Percentiles rank a stretch among this genome's conserved stretches.
These are phyloP conservation scores for Ajuga chamaepitys DNA, from an alignment of 257 asterid genomes.

Conservation along the genomic window DNA sequence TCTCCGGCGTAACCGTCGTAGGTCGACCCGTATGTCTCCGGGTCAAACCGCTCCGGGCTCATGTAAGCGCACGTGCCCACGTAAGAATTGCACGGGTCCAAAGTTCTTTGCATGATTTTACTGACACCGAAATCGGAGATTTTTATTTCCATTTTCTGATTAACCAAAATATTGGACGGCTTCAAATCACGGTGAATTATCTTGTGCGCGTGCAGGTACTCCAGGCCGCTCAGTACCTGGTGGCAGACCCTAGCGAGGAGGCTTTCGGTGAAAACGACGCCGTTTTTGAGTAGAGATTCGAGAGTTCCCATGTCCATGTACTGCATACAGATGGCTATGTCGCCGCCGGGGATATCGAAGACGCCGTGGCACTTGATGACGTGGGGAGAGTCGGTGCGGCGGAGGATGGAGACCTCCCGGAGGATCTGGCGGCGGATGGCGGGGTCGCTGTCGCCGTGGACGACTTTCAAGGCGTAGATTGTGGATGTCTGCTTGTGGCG, in stretches of 20 bases:
- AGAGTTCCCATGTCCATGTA: conserved; percentile 84
- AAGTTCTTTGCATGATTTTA: conserved; percentile 61
- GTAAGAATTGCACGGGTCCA: conserved; percentile 81
- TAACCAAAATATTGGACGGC: conserved; percentile 64
- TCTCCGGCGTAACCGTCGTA: conserved; percentile 85
- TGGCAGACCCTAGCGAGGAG: conserved; percentile 46
- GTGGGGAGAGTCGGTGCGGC: conserved; percentile 71
- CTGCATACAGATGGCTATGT: conserved; percentile 71
- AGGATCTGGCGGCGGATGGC: conserved; percentile 70
- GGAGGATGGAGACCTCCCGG: conserved; percentile 77
- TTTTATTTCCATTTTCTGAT: conserved; percentile 51
- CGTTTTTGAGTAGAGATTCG: conserved; percentile 38
- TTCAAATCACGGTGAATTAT: conserved; percentile 79
- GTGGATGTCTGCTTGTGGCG: conserved; percentile 54
- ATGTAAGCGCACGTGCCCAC: conserved; percentile 95
- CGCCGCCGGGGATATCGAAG: conserved; percentile 68
- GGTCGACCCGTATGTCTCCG: conserved; percentile 64
- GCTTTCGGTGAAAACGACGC: conserved; percentile 35
- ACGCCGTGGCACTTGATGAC: conserved; percentile 74
- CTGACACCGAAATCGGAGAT: conserved; percentile 92
- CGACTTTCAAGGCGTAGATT: conserved; percentile 65
- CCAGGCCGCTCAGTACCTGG: conserved; percentile 61
- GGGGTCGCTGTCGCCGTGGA: conserved; percentile 74
- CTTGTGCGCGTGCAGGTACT: conserved; percentile 61
- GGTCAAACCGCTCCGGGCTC: conserved; percentile 97